Conservation (phyloP, 805 yeast genomes). For the Clavispora asparagi region DNA sequence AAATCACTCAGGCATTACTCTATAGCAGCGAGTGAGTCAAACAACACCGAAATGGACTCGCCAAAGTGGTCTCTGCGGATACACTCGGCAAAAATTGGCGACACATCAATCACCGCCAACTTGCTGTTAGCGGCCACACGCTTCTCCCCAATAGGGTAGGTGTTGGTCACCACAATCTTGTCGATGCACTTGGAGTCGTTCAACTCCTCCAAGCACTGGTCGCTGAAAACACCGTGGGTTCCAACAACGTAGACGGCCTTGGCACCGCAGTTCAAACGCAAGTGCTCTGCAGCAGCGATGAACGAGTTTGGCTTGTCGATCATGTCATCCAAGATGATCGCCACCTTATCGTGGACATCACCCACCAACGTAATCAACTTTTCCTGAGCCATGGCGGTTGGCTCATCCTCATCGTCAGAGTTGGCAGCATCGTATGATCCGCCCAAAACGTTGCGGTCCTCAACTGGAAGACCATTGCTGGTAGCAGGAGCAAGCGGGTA, state of each 20-base stretch:
- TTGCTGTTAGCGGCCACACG: constrained; percentile 52
- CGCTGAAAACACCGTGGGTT: constrained; percentile 92
- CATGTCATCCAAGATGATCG: constrained; percentile 94
- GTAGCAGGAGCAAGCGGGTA: constrained; percentile 26
- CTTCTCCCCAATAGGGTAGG: constrained; percentile 80
- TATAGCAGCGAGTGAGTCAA: constrained; percentile 73
- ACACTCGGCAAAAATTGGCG: constrained; percentile 95
- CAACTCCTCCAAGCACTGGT: constrained; percentile 75
- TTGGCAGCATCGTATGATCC: constrained; percentile 74
- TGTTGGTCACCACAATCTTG: constrained; percentile 90
- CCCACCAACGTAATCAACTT: constrained; percentile 95
- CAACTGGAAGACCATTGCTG: background rate
- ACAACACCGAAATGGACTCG: constrained; percentile 88
- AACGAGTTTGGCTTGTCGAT: constrained; percentile 92
- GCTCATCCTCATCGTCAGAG: constrained; percentile 88
- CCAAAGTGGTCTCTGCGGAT: constrained; percentile 98
- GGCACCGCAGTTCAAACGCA: constrained; percentile 95
- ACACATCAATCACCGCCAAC: constrained; percentile 83
- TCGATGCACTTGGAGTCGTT: constrained; percentile 79
- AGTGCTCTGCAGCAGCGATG: constrained; percentile 97
- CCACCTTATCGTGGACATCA: constrained; percentile 86
- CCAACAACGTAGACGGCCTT: constrained; percentile 84
- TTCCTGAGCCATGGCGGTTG: constrained; percentile 55
- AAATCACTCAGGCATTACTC: constrained; percentile 18
- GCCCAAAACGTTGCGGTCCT: constrained; percentile 59